Base-by-base conservation (phyloP, 768 basidiomycete genomes). In the Auricularia sp. region DNA sequence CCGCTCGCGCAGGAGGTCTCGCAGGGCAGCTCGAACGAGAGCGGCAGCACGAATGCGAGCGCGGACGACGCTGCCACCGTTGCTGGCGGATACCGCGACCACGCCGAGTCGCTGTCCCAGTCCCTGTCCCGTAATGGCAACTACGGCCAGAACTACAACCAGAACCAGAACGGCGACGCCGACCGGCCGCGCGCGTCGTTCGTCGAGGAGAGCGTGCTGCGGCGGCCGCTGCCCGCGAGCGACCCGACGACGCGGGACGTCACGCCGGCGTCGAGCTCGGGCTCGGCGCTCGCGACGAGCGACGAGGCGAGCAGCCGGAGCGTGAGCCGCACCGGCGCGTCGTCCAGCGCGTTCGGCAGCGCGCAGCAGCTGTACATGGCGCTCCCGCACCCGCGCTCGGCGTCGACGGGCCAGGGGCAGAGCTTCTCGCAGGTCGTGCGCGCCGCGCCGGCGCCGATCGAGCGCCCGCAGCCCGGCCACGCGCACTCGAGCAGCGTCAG, bases 1-100 rank as follows among this genome's bases (percentile, higher is more conserved):
- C 56, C 56, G 56, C 34, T 59, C 29, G 56, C 56, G 56, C 56
- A 59, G 56, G 56, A 59, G 56, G 16, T n/a, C 56, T 29, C 56
- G 56, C 56, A 21, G 23, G 16, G 16, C 39, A 42, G 39, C 39
- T 42, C 39, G 39, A 42, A 42, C 39, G 39, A 42, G 47, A 51
- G 47, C 23, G 47, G 21, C 3, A 21, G 14, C 1, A 21, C 47
- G 47, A 18, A 10, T 5, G 47, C 39, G 21, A 18, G 47, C 47
- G 47, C 11, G 11, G 47, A 51, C 47, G 47, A 21, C 21, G 47
- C 6, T 18, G 47, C 47, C 6, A 51, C 47, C 18, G 47, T 18
- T 18, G 47, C 14, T 10, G 47, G 47, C 39, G 29, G 29, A 29
- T 29, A 29, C 29, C 29, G 29, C 29, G 29, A 29, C 29, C 29